Evolutionary conservation across 2,329 filamentous ascomycete species (phyloP), one percentile per base, ranked within the genome.

Genomic region (Lachnellula arida): DNA sequence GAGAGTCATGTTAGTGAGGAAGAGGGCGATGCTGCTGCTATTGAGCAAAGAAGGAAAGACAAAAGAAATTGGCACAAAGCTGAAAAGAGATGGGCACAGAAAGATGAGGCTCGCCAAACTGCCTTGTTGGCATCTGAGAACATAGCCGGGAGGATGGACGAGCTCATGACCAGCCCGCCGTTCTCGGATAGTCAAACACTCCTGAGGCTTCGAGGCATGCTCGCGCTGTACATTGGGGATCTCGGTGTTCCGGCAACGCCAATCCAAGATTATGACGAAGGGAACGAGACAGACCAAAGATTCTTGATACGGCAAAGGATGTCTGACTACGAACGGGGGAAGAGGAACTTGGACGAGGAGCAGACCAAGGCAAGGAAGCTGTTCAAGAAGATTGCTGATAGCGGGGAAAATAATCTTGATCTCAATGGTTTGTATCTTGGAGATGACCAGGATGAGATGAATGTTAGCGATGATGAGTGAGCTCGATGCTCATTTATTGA

Each of bases 161-260:
- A 81, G 46, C 66, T 91, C 28, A 81, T 95, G 71, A 76, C 81
- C 43, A 85, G 81, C 37, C 78, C 84, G 23, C 90, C 90, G 0
- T 96, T 85, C 67, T 84, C 84, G 32, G 83, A 85, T 55, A 85
- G 85, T 63, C 71, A 76, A 4, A 81, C 85, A 58, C 74, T 96
- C 57, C 74, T 92, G 46, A 77, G 86, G 48, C 74, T 96, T 23
- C 79, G 89, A 51, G 91, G 81, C 8, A 89, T 91, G 80, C 73
- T 91, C 5, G 82, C 84, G 0, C 74, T 94, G 15, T 96, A 89
- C 78, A 76, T 90, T 15, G 87, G 80, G 6, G 89, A 96, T 69
- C 72, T 96, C 39, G 68, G 74, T 25, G 65, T 85, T 22, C 76
- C 77, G 23, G 48, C 48, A 11, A 46, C 43, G 9, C 60, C 60